These are phyloP conservation scores for Nymphaea colorata DNA, from an alignment of 164 flowering plant species.

Conservation along the genomic window DNA sequence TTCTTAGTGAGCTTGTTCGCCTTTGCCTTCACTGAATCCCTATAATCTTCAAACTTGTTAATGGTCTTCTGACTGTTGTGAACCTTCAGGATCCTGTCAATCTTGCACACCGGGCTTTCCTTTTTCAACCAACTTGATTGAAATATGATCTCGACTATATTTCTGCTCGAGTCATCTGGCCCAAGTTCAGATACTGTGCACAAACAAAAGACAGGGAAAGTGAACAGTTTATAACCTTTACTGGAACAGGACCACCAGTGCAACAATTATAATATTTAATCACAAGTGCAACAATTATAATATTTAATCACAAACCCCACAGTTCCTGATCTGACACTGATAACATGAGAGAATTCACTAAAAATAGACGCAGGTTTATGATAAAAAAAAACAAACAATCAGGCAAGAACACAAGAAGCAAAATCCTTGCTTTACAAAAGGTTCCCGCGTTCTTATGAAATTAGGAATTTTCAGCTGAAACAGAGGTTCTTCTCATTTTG, in stretches of 20 bases:
- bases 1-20: slow-evolving; percentile 56
- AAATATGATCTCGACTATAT: slow-evolving; percentile 95
- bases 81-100: slow-evolving; percentile 83
- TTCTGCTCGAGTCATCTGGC: slow-evolving; percentile 75
- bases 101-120: slow-evolving; percentile 59
- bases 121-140: slow-evolving; percentile 92
- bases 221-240: too few species aligned
- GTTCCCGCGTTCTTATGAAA: too few species aligned
- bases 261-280: slow-evolving; percentile 33
- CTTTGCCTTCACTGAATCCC: slow-evolving; percentile 64
- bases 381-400: background rate
- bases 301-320: slow-evolving; percentile 85
- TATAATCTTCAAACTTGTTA: slow-evolving; percentile 65
- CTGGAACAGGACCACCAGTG: slow-evolving; percentile 86
- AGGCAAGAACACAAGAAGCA: too few species aligned
- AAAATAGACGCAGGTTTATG: background rate
- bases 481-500: too few species aligned
- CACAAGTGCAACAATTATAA: slow-evolving; percentile 40
- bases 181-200: slow-evolving; percentile 73
- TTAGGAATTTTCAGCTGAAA: too few species aligned
- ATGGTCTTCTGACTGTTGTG: slow-evolving; percentile 72
- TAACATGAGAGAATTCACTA: background rate
- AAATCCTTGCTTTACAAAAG: too few species aligned
- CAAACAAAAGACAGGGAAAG: background rate
- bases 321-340: slow-evolving; percentile 80